Evolutionary conservation across 1,139 yeast genomes (phyloP).

Genomic region (Blastobotrys malaysiensis): DNA sequence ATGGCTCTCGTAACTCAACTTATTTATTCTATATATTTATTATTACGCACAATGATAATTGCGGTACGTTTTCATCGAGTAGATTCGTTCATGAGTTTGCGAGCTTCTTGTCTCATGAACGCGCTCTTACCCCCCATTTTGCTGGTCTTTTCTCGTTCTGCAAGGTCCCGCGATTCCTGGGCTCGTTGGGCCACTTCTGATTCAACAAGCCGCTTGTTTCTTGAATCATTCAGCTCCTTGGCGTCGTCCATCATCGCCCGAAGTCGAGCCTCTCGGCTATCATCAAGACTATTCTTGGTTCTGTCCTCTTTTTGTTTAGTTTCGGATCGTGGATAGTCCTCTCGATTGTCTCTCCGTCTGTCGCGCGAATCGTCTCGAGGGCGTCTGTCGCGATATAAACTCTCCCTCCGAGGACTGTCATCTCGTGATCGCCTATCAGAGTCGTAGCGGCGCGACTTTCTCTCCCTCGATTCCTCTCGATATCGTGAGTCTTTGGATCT

Average conservation of each 20-base stretch:
- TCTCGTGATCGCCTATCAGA: neutral
- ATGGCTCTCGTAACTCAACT: neutral
- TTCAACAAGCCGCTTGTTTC: neutral
- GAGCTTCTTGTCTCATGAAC: neutral
- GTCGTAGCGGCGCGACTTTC: neutral
- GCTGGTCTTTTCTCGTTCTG: neutral
- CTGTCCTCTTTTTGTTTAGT: neutral
- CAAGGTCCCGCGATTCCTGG: neutral
- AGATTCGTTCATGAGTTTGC: neutral
- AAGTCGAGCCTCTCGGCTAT: neutral
- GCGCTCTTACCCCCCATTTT: neutral
- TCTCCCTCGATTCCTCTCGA: neutral
- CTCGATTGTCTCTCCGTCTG: neutral
- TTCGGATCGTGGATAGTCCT: neutral
- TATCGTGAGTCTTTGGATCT: neutral
- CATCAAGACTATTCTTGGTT: neutral
- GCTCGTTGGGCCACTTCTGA: neutral
- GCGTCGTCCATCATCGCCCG: neutral
- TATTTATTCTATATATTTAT: neutral
- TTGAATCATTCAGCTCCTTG: neutral
- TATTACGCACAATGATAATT: neutral
- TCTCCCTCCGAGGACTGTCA: neutral
- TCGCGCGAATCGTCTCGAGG: neutral
- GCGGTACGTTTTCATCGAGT: neutral
- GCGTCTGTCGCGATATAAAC: neutral